Evolutionary conservation across 495 filamentous ascomycete species (phyloP).

Genomic region (Lasiosphaeris hirsuta): DNA sequence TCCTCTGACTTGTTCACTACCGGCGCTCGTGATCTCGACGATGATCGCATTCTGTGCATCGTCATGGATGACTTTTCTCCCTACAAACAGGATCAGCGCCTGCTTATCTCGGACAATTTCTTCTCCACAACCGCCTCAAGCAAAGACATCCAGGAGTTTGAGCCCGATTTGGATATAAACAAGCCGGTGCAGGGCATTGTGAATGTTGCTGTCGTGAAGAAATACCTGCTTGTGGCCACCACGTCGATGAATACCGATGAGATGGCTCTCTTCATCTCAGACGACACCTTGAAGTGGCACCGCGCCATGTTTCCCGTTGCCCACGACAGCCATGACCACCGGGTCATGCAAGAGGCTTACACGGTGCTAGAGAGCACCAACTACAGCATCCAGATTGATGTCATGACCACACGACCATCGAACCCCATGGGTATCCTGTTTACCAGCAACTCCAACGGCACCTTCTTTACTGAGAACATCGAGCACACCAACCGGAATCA

Average conservation of each 20-base stretch:
- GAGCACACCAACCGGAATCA: constrained; percentile 82
- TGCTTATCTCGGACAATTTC: constrained; percentile 76
- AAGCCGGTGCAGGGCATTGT: constrained; percentile 70
- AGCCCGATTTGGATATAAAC: constrained; percentile 70
- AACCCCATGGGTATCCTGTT: constrained; percentile 80
- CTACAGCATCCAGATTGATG: constrained; percentile 95
- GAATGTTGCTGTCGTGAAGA: constrained; percentile 74
- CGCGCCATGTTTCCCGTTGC: constrained; percentile 72
- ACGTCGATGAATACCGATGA: constrained; percentile 77
- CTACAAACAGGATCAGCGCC: constrained; percentile 61
- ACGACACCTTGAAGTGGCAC: constrained; percentile 82
- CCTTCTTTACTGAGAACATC: constrained; percentile 86
- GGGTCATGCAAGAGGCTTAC: constrained; percentile 80
- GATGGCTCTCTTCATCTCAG: constrained; percentile 77
- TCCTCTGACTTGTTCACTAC: constrained; percentile 69
- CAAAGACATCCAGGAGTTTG: constrained; percentile 53
- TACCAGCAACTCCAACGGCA: constrained; percentile 94
- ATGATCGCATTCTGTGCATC: constrained; percentile 74
- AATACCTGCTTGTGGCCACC: constrained; percentile 79
- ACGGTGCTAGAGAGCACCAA: constrained; percentile 92
- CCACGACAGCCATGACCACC: constrained; percentile 54
- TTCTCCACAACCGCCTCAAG: constrained; percentile 53
- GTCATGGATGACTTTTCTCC: constrained; percentile 60
- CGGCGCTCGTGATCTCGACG: constrained; percentile 53
- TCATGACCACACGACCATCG: constrained; percentile 61